phyloP scores from a whole-genome alignment of 78 protist species.

The Thecamonas trahens region DNA sequence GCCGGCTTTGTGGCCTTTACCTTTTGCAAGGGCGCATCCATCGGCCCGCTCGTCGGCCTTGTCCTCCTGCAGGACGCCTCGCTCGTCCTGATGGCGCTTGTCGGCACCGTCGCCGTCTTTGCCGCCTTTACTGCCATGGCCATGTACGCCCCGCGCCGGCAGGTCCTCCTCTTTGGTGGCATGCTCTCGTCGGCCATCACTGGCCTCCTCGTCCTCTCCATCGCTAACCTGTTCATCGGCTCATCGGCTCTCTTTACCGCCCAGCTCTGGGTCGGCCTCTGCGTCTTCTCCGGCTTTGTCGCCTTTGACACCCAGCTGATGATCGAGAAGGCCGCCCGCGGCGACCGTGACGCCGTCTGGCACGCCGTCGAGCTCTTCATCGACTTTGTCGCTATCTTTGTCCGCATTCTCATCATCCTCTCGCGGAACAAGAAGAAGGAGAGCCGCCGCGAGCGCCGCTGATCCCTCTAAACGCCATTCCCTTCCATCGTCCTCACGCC shows the following conservation, averaged over 20 bases:
- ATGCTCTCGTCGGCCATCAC: conserved; percentile 22
- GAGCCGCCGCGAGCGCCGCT: not conserved
- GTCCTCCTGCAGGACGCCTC: no score
- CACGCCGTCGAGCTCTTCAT: conserved; percentile 44
- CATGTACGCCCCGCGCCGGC: conserved; percentile 16
- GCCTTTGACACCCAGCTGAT: conserved; percentile 55
- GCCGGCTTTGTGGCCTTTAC: no score
- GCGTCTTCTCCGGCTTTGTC: conserved; percentile 53
- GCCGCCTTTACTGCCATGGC: conserved; percentile 42
- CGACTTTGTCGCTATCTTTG: conserved; percentile 50
- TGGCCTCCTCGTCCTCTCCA: conserved; percentile 10
- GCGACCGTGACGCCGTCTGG: conserved; percentile 21
- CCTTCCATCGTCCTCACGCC: no score
- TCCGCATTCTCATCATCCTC: conserved; percentile 44
- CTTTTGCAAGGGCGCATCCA: no score
- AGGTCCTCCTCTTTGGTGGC: conserved; percentile 33
- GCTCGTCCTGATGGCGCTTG: conserved; percentile 24
- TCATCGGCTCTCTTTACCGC: conserved; percentile 4
- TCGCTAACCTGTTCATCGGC: conserved; percentile 37
- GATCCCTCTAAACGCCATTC: not conserved
- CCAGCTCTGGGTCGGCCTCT: conserved; percentile 39
- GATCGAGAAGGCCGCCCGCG: conserved; percentile 33
- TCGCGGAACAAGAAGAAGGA: conserved; percentile 7
- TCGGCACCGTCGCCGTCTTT: conserved; percentile 44
- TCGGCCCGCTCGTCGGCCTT: no score